Conservation (phyloP, 805 yeast species). For the Zygosaccharomyces pseudorouxii region DNA sequence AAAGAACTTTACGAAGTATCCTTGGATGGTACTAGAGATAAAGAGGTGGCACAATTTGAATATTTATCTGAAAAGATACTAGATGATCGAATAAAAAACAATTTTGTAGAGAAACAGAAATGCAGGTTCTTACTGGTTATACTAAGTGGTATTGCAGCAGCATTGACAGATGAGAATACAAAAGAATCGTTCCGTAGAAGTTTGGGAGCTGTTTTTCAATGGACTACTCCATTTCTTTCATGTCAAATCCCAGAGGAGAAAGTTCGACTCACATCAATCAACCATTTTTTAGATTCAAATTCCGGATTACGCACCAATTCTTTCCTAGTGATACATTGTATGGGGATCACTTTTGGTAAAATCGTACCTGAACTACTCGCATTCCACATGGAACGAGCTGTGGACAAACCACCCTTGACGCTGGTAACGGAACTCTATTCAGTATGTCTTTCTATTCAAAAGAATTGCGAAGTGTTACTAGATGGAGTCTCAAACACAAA, state of each 20-base stretch:
- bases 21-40: neutral
- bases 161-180: neutral
- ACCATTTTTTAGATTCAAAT: neutral
- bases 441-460: slow-evolving; percentile 4
- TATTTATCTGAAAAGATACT: slow-evolving; percentile 5
- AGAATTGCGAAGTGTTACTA: neutral
- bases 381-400: neutral
- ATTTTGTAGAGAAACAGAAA: neutral
- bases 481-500: neutral
- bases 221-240: neutral
- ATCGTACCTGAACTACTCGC: slow-evolving; percentile 6
- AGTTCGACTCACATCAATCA: neutral
- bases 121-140: slow-evolving; percentile 1
- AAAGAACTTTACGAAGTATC: slow-evolving; percentile 1
- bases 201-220: neutral
- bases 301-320: neutral
- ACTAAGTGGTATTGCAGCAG: neutral
- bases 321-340: neutral
- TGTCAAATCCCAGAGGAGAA: neutral
- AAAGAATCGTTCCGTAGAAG: neutral
- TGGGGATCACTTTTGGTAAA: slow-evolving; percentile 1
- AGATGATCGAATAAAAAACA: slow-evolving; percentile 1
- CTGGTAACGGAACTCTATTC: slow-evolving; percentile 2
- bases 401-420: neutral
- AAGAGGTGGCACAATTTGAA: slow-evolving; percentile 2